Base-by-base conservation (phyloP, 1,139 yeast genomes). In the Debaryomyces sp. region DNA sequence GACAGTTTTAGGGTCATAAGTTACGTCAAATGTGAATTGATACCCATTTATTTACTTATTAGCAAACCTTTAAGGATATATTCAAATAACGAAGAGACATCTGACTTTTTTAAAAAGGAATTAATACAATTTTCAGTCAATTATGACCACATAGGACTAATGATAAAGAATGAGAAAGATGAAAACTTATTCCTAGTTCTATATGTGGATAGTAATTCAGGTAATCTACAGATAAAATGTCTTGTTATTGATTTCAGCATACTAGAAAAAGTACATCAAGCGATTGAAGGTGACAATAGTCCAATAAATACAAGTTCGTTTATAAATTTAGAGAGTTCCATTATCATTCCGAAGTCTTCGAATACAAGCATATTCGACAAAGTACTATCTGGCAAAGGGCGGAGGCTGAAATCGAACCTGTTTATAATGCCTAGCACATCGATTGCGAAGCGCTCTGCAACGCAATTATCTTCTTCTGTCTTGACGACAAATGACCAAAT, bases 301-400 rank as follows among this genome's bases (percentile, higher is more conserved):
- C 8, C n/a, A 15, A 32, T 32, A 32, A 22, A 17, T 17, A 17
- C 36, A 21, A 30, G 29, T 29, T 21, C 37, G 8, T 41, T 41
- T 22, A 23, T 41, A 29, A 17, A 29, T 7, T 13, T 30, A 8
- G 43, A 41, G 6, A 32, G 23, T 17, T 21, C 43, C 21, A 22
- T n/a, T 18, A 15, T 9, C 10, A 15, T 21, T n/a, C 27, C 43
- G 24, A 41, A 41, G 43, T 22, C 46, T 18, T 30, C 61, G 6
- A 56, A 59, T 22, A 59, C 64, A 4, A 53, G 60, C 9, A 62
- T 69, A 2, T 72, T 75, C 43, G 80, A 75, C 52, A 68, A 68
- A 46, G 76, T 73, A 0, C 57, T 74, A 27, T 62, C 66, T 36
- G 60, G 59, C 43, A 70, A 70, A 54, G 37, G 41, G 30, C 38